These are phyloP conservation scores for Pseudopithomyces maydicus DNA, from an alignment of 2,329 filamentous ascomycete genomes.

Conservation along the genomic window DNA sequence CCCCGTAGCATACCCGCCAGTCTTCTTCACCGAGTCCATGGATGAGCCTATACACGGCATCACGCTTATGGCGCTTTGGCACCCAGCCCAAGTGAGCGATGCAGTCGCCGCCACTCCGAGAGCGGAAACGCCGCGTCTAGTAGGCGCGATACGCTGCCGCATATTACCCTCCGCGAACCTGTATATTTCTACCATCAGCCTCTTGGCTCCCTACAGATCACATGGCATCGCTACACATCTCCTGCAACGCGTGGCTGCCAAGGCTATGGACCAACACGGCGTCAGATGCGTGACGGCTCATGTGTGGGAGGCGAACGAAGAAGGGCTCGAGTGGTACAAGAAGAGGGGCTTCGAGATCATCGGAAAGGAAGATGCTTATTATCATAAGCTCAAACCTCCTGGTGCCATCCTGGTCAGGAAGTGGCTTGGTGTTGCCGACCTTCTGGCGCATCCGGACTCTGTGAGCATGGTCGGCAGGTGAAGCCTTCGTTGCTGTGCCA, in stretches of 20 bases:
- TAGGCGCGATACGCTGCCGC: constrained; percentile 55
- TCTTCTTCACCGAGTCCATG: constrained; percentile 66
- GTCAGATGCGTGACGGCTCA: constrained; percentile 63
- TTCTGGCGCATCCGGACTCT: constrained; percentile 19
- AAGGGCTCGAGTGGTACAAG: constrained; percentile 65
- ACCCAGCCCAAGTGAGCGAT: constrained; percentile 36
- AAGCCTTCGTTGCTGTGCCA: background rate
- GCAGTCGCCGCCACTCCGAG: background rate
- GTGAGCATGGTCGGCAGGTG: constrained; percentile 2
- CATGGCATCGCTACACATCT: constrained; percentile 63
- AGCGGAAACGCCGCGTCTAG: constrained; percentile 39
- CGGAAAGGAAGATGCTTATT: constrained; percentile 61
- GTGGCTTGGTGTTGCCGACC: constrained; percentile 45
- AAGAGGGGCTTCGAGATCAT: constrained; percentile 62
- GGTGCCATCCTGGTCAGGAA: constrained; percentile 60
- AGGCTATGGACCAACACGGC: constrained; percentile 55
- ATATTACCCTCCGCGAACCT: constrained; percentile 51
- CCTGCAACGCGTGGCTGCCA: constrained; percentile 53
- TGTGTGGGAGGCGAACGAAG: constrained; percentile 67
- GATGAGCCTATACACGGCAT: constrained; percentile 59
- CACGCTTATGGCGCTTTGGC: constrained; percentile 65
- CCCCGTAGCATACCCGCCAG: constrained; percentile 65
- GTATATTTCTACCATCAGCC: constrained; percentile 66
- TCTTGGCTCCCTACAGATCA: constrained; percentile 64
- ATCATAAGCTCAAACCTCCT: constrained; percentile 61